phyloP scores from a whole-genome alignment of 257 asterid genomes.

The Solanum dulcamara region DNA sequence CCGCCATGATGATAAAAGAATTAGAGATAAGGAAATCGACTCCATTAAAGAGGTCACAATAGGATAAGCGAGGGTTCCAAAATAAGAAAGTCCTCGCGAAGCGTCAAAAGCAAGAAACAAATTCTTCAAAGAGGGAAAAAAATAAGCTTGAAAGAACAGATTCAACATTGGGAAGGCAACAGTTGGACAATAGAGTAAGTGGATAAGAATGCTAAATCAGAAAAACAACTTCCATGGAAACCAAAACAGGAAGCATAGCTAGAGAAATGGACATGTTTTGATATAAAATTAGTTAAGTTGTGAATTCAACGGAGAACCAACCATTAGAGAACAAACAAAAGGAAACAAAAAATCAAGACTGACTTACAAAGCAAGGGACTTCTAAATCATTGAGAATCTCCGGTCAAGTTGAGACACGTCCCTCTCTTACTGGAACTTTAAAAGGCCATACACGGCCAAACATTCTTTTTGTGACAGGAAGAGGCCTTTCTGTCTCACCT shows the following conservation, averaged over 20 bases:
- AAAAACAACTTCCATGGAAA: too few species aligned
- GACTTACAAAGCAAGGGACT: constrained; percentile 81
- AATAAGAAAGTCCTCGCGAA: too few species aligned
- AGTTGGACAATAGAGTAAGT: neutral
- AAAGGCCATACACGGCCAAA: constrained; percentile 98
- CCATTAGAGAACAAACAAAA: neutral
- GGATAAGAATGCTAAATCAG: neutral
- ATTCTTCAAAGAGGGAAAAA: neutral
- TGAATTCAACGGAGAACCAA: neutral
- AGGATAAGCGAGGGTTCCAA: too few species aligned
- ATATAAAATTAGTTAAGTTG: neutral
- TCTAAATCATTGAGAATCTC: constrained; percentile 31
- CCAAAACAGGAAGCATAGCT: neutral
- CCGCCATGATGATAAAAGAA: neutral
- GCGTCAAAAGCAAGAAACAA: neutral
- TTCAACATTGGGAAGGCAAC: too few species aligned
- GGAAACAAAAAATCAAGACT: neutral
- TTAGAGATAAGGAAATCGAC: neutral
- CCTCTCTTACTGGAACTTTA: constrained; percentile 80
- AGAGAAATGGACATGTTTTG: neutral
- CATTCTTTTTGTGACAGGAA: constrained; percentile 65
- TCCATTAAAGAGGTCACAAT: neutral
- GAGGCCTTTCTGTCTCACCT: constrained; percentile 87
- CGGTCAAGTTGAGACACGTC: constrained; percentile 86
- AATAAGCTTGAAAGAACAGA: neutral